Percentiles rank a stretch among this genome's conserved stretches.
Evolutionary conservation across 1,139 yeast species (phyloP).

Genomic region (Nakaseomyces kungkrabaensis): DNA sequence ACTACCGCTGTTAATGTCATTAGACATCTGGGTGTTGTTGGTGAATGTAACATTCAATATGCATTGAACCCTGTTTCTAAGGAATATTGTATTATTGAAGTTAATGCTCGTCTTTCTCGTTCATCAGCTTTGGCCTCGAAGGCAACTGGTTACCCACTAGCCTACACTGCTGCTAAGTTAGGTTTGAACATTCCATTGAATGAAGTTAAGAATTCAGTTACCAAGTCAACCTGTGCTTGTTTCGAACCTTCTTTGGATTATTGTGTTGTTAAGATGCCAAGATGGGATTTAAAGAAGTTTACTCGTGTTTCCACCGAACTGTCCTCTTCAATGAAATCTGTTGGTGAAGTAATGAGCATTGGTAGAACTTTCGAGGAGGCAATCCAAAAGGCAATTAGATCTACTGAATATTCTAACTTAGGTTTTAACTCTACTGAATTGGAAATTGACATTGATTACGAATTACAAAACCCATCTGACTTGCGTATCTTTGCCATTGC

Average conservation of each 20-base stretch:
- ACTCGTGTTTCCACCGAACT: slow-evolving; percentile 82
- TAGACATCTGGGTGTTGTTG: slow-evolving; percentile 97
- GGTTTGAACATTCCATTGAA: slow-evolving; percentile 90
- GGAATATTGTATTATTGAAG: slow-evolving; percentile 96
- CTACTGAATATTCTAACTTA: slow-evolving; percentile 87
- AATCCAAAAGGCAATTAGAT: slow-evolving; percentile 93
- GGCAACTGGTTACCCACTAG: slow-evolving; percentile 98
- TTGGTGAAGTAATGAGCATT: slow-evolving; percentile 97
- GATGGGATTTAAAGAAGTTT: slow-evolving; percentile 98
- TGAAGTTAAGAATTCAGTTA: slow-evolving; percentile 87
- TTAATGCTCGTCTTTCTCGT: slow-evolving; percentile 93
- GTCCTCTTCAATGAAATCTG: slow-evolving; percentile 95
- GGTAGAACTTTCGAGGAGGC: slow-evolving; percentile 98
- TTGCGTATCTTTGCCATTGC: slow-evolving; percentile 96
- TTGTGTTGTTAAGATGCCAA: slow-evolving; percentile 95
- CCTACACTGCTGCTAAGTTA: slow-evolving; percentile 94
- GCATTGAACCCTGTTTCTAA: slow-evolving; percentile 90
- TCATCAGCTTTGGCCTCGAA: slow-evolving; percentile 97
- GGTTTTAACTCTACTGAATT: slow-evolving; percentile 87
- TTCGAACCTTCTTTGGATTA: slow-evolving; percentile 97
- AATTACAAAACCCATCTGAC: slow-evolving; percentile 90
- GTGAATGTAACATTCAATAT: slow-evolving; percentile 98
- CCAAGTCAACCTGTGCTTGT: slow-evolving; percentile 91
- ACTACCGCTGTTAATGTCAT: slow-evolving; percentile 96
- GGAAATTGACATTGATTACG: slow-evolving; percentile 84